Base-by-base conservation (phyloP, 306 rosid species). In the Neltuma alba region DNA sequence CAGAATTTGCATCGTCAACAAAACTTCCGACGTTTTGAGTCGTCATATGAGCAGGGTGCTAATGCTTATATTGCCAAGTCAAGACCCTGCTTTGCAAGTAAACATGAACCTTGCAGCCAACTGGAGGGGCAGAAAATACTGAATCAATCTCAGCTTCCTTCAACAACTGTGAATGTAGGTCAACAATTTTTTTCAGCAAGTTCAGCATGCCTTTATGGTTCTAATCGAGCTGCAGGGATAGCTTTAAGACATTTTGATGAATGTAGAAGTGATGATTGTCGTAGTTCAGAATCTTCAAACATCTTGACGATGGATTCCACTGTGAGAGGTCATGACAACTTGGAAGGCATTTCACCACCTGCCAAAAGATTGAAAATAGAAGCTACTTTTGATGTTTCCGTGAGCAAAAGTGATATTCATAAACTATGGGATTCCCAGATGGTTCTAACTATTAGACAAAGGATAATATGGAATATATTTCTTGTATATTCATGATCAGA, bases 311-410 rank as follows among this genome's bases (percentile, higher is more conserved):
- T 14, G 41, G 55, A 14, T 60, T 62, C 58, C 14, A 23, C 72
- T 66, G 11, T 1, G 30, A 52, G 45, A 47, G 50, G 25, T 41
- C 33, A 30, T 45, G 72, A 41, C 58, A 42, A 44, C 57, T 48
- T 48, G 74, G 85, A 84, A 47, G 62, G 23, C 66, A 42, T 50
- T 74, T 74, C 1, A 40, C 74, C 58, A 44, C 76, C 64, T 15
- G 1, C 73, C 62, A 85, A 88, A 80, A 79, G 79, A 68, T 52
- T 1, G 72, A 85, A 82, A 69, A 45, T 47, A 69, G 85, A 85
- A 6, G 65, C 68, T 74, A 23, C 57, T 66, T 25, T 54, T 76
- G 62, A n/a, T 41, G 61, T 23, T 57, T 41, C 79, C 70, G 42
- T 9, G 33, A 10, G 6, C 16, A 47, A 28, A 45, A 52, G 61